Percentiles rank a stretch among this genome's conserved stretches.
These are phyloP conservation scores for Talaromyces sp. DNA, from an alignment of 2,329 filamentous ascomycete genomes.

Conservation along the genomic window DNA sequence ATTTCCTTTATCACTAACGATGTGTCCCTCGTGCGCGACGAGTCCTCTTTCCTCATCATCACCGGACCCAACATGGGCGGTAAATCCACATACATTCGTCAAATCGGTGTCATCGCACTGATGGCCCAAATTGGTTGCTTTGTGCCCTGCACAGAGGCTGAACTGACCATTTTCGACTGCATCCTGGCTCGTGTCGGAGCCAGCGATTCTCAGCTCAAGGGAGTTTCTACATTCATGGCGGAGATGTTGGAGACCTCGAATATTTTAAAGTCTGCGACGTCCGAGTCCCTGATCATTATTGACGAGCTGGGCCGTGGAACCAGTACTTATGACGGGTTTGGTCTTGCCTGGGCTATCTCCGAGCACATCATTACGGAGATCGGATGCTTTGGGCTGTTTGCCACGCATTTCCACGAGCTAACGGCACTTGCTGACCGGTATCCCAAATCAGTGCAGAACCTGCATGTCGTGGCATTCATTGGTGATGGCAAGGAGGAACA, in stretches of 20 bases:
- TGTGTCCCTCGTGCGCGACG: slow-evolving; percentile 69
- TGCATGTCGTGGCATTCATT: slow-evolving; percentile 96
- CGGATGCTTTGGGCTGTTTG: slow-evolving; percentile 88
- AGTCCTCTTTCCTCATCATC: slow-evolving; percentile 89
- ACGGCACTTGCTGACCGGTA: slow-evolving; percentile 84
- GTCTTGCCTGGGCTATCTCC: slow-evolving; percentile 97
- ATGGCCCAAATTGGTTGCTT: slow-evolving; percentile 98
- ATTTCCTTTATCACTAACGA: slow-evolving; percentile 99
- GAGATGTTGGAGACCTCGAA: slow-evolving; percentile 99
- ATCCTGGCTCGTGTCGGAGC: slow-evolving; percentile 94
- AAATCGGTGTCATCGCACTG: slow-evolving; percentile 91
- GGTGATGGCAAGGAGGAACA: slow-evolving; percentile 46
- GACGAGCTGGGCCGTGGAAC: slow-evolving; percentile 95
- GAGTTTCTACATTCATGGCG: slow-evolving; percentile 98
- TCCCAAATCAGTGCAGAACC: slow-evolving; percentile 73
- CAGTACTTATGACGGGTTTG: slow-evolving; percentile 96
- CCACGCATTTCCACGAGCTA: slow-evolving; percentile 96
- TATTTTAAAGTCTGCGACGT: slow-evolving; percentile 92
- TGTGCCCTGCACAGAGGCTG: slow-evolving; percentile 83
- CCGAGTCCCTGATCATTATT: slow-evolving; percentile 95
- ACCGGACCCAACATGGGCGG: slow-evolving; percentile 99
- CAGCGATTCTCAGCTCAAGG: slow-evolving; percentile 93
- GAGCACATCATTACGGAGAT: slow-evolving; percentile 97
- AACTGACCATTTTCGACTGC: slow-evolving; percentile 92
- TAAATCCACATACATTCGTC: slow-evolving; percentile 96